Percentiles rank a stretch among this genome's conserved stretches.
phyloP scores from a whole-genome alignment of 768 basidiomycete genomes.

The Lactarius sp. region DNA sequence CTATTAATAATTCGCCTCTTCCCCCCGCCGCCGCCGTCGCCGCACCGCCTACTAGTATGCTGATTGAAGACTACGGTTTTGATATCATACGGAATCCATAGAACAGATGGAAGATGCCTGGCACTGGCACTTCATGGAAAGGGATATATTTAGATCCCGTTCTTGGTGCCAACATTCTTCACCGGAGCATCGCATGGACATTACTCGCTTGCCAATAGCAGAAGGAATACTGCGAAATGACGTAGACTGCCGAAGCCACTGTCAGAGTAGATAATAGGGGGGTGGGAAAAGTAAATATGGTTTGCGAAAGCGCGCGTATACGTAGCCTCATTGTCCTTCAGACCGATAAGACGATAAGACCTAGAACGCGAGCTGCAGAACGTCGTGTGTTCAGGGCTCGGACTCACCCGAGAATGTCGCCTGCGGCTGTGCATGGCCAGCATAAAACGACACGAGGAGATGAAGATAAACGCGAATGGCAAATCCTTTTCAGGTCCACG shows the following conservation, averaged over 20 bases:
- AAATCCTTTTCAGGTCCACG: constrained; percentile 9
- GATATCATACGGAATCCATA: neutral
- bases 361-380: neutral
- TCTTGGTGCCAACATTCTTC: neutral
- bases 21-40: neutral
- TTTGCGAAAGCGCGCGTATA: neutral
- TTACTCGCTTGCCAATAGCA: neutral
- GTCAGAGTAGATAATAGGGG: neutral
- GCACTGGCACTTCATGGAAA: neutral
- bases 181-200: neutral
- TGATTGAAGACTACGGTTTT: neutral
- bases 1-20: constrained; percentile 3
- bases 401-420: neutral
- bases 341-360: neutral
- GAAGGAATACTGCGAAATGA: neutral
- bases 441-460: constrained; percentile 4
- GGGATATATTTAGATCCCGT: neutral
- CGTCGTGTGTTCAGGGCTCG: neutral
- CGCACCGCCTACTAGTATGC: neutral
- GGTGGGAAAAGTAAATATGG: neutral
- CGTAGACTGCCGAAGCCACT: constrained; percentile 11
- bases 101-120: neutral
- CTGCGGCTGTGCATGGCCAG: constrained; percentile 3
- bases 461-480: constrained; percentile 4
- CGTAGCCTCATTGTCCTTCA: constrained; percentile 17